Conservation (phyloP, 1,139 yeast genomes). For the Lodderomyces theae region DNA sequence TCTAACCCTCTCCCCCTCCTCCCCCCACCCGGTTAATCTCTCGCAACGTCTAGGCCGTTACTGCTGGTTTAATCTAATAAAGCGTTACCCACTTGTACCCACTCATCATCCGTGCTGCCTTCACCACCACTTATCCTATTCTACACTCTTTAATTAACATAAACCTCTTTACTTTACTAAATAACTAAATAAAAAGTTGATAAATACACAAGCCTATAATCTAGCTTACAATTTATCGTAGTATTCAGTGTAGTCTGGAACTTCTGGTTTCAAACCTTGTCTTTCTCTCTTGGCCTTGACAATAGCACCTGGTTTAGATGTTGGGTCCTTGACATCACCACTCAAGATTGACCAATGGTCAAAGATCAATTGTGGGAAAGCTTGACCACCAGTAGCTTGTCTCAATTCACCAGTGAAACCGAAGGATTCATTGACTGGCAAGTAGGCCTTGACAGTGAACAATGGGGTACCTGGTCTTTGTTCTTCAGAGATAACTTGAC, state of each 20-base stretch:
- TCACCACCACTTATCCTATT: too few species aligned
- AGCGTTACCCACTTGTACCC: too few species aligned
- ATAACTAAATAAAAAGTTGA: slow-evolving; percentile 1
- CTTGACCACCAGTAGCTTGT: slow-evolving; percentile 99
- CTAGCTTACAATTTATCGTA: slow-evolving; percentile 90
- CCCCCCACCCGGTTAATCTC: too few species aligned
- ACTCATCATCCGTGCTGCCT: too few species aligned
- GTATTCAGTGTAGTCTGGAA: slow-evolving; percentile 99
- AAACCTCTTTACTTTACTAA: slow-evolving; percentile 1
- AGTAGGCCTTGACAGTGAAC: slow-evolving; percentile 98
- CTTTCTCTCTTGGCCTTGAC: slow-evolving; percentile 91
- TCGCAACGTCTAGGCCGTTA: too few species aligned
- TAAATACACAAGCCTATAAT: background rate
- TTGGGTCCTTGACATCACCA: slow-evolving; percentile 92
- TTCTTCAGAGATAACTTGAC: slow-evolving; percentile 98
- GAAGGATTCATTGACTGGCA: slow-evolving; percentile 99
- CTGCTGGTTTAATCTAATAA: too few species aligned
- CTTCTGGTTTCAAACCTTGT: slow-evolving; percentile 94
- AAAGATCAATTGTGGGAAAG: slow-evolving; percentile 99
- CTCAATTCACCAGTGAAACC: slow-evolving; percentile 99
- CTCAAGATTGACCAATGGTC: slow-evolving; percentile 94
- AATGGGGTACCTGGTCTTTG: slow-evolving; percentile 99
- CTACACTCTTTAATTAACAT: background rate
- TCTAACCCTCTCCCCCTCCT: too few species aligned
- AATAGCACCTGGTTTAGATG: slow-evolving; percentile 93